Conservation (phyloP, 106 monocot genomes). For the Acorus calamus region DNA sequence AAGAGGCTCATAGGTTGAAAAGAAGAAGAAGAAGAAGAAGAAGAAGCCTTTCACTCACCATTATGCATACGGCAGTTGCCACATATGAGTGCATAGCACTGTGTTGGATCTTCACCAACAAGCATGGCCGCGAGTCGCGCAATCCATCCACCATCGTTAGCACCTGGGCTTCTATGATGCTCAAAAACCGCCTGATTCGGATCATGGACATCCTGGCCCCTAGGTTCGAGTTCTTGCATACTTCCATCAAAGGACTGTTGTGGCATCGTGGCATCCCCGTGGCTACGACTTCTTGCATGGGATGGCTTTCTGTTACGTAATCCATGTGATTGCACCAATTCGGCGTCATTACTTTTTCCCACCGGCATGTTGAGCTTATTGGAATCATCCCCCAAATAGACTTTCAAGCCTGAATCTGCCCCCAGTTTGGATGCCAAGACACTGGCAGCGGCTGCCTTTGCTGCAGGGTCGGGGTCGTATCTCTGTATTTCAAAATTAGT, state of each 20-base stretch:
- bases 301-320: constrained; percentile 61
- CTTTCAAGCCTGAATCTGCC: constrained; percentile 70
- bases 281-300: constrained; percentile 20
- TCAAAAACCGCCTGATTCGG: constrained; percentile 34
- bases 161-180: constrained; percentile 34
- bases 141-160: constrained; percentile 58
- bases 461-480: constrained; percentile 91
- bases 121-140: constrained; percentile 69
- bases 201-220: constrained; percentile 21
- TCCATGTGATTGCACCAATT: constrained; percentile 31
- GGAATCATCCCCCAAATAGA: constrained; percentile 62
- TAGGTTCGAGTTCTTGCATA: constrained; percentile 5
- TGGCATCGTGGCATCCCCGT: constrained; percentile 8
- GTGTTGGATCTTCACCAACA: constrained; percentile 82
- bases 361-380: constrained; percentile 3
- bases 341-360: constrained; percentile 40
- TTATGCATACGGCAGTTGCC: constrained; percentile 77
- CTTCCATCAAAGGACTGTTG: constrained; percentile 19
- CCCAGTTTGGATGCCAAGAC: constrained; percentile 86
- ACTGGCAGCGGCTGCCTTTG: constrained; percentile 84
- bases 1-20: background rate
- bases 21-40: background rate
- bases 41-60: constrained; percentile 10
- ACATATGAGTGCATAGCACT: constrained; percentile 87
- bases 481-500: constrained; percentile 31